A percentile compares a stretch with the other conserved stretches of the same genome.
phyloP scores from a whole-genome alignment of 2,329 filamentous ascomycete species.

The Colletotrichum scovillei region DNA sequence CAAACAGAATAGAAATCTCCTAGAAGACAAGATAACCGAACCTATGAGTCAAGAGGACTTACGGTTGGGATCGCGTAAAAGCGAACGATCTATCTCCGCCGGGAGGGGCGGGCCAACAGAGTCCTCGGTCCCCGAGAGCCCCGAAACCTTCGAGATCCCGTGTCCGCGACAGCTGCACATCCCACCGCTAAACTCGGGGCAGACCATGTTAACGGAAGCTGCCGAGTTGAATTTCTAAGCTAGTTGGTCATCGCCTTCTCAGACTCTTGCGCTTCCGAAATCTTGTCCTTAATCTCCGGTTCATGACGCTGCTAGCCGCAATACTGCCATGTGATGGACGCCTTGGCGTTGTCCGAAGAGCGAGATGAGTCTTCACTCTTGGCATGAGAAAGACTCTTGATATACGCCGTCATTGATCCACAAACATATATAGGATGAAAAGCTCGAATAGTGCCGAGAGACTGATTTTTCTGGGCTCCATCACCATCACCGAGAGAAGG shows the following conservation, averaged over 20 bases:
- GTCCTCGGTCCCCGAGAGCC: conserved; percentile 1
- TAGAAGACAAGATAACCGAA: not conserved
- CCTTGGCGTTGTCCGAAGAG: not conserved
- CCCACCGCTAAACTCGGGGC: too few species aligned
- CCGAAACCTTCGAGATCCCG: not conserved
- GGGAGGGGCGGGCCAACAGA: not conserved
- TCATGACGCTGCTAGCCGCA: not conserved
- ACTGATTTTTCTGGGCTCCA: too few species aligned
- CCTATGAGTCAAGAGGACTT: not conserved
- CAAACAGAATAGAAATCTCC: too few species aligned
- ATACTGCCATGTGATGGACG: not conserved
- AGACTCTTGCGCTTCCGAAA: not conserved
- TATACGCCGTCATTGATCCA: not conserved
- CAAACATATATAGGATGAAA: not conserved
- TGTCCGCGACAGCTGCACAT: not conserved
- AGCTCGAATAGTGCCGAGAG: too few species aligned
- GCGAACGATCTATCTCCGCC: not conserved
- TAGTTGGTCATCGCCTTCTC: not conserved
- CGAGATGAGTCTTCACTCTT: not conserved
- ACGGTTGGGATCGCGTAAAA: not conserved
- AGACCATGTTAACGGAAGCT: not conserved
- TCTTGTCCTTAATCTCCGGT: not conserved
- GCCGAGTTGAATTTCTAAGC: not conserved
- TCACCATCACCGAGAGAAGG: too few species aligned
- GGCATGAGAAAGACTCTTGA: not conserved